phyloP scores from a whole-genome alignment of 306 rosid genomes.

The Geum urbanum region DNA sequence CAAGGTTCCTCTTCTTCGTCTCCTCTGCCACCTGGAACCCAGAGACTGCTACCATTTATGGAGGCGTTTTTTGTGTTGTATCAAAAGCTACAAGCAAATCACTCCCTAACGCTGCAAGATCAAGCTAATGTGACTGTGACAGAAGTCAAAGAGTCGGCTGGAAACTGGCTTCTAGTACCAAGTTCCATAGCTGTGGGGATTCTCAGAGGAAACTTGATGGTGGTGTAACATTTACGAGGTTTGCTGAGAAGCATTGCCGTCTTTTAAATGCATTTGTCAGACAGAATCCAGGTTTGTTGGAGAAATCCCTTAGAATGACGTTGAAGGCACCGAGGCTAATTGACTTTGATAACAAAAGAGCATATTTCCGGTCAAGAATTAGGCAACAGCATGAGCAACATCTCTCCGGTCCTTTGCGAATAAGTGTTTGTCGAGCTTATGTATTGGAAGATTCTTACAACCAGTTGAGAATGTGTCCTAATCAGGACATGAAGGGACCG shows the following conservation, averaged over 20 bases:
- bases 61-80: slow-evolving; percentile 98
- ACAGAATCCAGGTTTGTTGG: slow-evolving; percentile 91
- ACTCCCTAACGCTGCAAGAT: slow-evolving; percentile 59
- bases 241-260: slow-evolving; percentile 95
- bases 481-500: slow-evolving; percentile 82
- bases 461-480: slow-evolving; percentile 92
- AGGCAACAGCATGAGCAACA: slow-evolving; percentile 96
- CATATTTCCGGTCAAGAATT: slow-evolving; percentile 93
- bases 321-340: slow-evolving; percentile 94
- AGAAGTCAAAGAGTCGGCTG: slow-evolving; percentile 90
- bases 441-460: slow-evolving; percentile 96
- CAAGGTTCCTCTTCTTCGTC: slow-evolving; percentile 83
- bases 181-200: slow-evolving; percentile 42
- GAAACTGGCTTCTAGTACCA: slow-evolving; percentile 44
- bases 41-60: slow-evolving; percentile 87
- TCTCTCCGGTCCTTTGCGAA: slow-evolving; percentile 77
- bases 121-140: slow-evolving; percentile 65
- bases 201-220: slow-evolving; percentile 71
- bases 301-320: slow-evolving; percentile 95
- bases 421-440: slow-evolving; percentile 91
- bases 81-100: slow-evolving; percentile 84
- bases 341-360: slow-evolving; percentile 93
- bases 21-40: slow-evolving; percentile 98
- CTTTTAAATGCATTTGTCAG: slow-evolving; percentile 89
- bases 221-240: slow-evolving; percentile 74